Conservation (phyloP, 257 asterid genomes). For the Gynochthodes officinalis region DNA sequence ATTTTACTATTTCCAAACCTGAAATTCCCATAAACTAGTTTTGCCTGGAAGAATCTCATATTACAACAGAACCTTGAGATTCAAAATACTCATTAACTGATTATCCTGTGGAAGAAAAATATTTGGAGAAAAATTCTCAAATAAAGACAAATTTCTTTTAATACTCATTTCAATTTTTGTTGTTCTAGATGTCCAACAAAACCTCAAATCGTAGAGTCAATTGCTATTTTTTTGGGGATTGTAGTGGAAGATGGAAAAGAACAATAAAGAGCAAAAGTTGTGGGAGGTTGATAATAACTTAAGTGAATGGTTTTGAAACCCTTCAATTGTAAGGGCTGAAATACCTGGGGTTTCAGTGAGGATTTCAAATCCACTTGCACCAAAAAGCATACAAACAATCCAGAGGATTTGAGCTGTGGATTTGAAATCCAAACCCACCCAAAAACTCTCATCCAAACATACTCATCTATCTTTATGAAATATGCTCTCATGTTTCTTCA, state of each 20-base stretch:
- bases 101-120: not conserved
- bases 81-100: not conserved
- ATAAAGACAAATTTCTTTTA: not conserved
- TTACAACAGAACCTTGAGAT: not conserved
- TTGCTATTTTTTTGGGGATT: not conserved
- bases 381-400: not conserved
- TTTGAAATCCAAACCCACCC: not conserved
- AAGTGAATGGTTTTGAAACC: not conserved
- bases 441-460: not conserved
- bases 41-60: not conserved
- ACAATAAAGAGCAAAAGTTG: not conserved
- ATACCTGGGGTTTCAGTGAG: not conserved
- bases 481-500: no score
- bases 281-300: not conserved
- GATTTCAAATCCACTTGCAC: not conserved
- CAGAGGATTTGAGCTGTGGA: no score
- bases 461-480: not conserved
- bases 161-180: no score
- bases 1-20: not conserved
- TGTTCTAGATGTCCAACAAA: no score
- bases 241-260: not conserved
- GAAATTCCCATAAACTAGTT: not conserved
- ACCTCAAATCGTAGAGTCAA: no score
- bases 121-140: not conserved
- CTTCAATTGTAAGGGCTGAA: not conserved